Percentiles rank a stretch among this genome's conserved stretches.
These are phyloP conservation scores for Talaromyces sp. DNA, from an alignment of 2,329 filamentous ascomycete species.

Conservation along the genomic window DNA sequence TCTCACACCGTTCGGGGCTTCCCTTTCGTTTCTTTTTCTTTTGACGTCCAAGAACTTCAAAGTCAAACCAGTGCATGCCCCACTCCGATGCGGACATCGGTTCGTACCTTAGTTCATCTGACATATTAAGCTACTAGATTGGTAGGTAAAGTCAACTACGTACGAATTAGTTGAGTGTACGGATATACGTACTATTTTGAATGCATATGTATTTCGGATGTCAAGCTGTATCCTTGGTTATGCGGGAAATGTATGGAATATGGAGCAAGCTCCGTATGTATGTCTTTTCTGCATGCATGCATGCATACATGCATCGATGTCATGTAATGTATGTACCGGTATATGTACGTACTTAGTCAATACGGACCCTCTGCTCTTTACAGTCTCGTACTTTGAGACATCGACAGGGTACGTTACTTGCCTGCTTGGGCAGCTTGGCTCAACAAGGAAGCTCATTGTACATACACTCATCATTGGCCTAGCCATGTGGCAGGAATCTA, in stretches of 20 bases:
- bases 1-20: background rate
- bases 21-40: background rate
- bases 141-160: background rate
- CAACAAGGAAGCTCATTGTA: background rate
- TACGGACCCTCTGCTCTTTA: background rate
- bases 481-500: slow-evolving; percentile 1
- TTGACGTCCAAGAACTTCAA: background rate
- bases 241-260: background rate
- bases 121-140: background rate
- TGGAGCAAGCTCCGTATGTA: background rate
- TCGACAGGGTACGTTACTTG: background rate
- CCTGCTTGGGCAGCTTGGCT: background rate
- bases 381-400: background rate
- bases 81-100: background rate
- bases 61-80: background rate
- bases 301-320: background rate
- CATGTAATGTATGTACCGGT: background rate
- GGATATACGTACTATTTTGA: no score
- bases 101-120: background rate
- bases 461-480: background rate
- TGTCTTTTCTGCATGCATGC: slow-evolving; percentile 3
- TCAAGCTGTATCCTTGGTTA: background rate
- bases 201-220: no score
- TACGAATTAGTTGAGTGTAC: background rate
- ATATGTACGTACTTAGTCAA: background rate